Conservation (phyloP, 2,329 filamentous ascomycete genomes). For the Coniosporium tulheliwenetii region DNA sequence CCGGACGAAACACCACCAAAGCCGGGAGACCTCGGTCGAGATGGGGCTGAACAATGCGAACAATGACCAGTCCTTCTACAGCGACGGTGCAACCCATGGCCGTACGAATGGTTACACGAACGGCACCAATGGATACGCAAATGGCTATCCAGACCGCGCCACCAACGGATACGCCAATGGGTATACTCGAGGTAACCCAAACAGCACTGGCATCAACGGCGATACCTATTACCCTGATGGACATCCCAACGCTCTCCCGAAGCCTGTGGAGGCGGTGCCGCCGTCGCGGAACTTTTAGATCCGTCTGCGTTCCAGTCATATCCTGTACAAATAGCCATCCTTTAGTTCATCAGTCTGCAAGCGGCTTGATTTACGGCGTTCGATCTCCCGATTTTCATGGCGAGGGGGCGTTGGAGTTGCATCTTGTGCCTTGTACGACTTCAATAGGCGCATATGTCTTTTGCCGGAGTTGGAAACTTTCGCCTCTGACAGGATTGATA, state of each 20-base stretch:
- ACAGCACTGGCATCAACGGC: constrained; percentile 1
- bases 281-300: constrained; percentile 1
- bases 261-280: background rate
- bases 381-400: no score
- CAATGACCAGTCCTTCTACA: constrained; percentile 1
- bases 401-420: no score
- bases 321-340: no score
- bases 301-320: no score
- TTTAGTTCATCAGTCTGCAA: no score
- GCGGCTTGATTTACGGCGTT: no score
- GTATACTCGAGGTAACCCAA: constrained; percentile 2
- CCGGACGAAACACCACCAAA: constrained; percentile 35
- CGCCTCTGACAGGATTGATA: no score
- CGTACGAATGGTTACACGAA: constrained; percentile 7
- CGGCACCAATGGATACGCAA: constrained; percentile 3
- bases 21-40: constrained; percentile 19
- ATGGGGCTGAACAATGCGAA: constrained; percentile 20
- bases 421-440: no score
- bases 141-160: background rate
- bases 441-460: no score
- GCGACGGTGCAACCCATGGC: background rate
- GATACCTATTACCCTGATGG: constrained; percentile 4
- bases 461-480: no score
- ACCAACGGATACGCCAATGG: constrained; percentile 2
- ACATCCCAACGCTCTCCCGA: background rate